These are phyloP conservation scores for Quercus lobata DNA, from an alignment of 331 rosid genomes.

Conservation along the genomic window DNA sequence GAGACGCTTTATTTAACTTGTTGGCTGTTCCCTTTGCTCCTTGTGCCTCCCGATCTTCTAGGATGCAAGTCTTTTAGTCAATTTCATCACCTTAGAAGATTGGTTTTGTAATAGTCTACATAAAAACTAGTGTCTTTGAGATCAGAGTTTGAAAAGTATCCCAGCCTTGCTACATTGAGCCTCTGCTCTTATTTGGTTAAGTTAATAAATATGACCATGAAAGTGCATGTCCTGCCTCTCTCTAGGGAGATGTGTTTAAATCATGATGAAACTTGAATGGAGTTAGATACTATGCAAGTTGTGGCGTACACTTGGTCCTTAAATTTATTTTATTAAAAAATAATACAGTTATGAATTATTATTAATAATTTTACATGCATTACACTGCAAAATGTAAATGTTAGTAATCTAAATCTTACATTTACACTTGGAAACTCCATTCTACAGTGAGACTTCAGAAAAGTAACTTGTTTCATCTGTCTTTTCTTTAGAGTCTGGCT, in stretches of 20 bases:
- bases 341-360: background rate
- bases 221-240: background rate
- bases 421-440: background rate
- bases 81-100: background rate
- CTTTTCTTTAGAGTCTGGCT: conserved; percentile 49
- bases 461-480: conserved; percentile 9
- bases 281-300: background rate
- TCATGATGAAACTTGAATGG: background rate
- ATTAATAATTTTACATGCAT: background rate
- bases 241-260: background rate
- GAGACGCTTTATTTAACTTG: background rate
- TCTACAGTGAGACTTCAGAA: background rate
- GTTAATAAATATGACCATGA: background rate
- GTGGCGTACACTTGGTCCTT: background rate
- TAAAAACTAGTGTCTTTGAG: background rate
- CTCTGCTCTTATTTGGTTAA: background rate
- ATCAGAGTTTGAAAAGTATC: background rate
- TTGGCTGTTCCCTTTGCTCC: background rate
- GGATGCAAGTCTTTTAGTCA: background rate
- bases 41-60: background rate
- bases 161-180: background rate
- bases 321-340: background rate
- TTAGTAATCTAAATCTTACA: background rate
- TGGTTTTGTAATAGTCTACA: background rate
- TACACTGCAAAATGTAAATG: background rate